A percentile compares a stretch with the other conserved stretches of the same genome.
These are phyloP conservation scores for Aspergillus brunneoviolaceus DNA, from an alignment of 2,329 filamentous ascomycete genomes.

Conservation along the genomic window DNA sequence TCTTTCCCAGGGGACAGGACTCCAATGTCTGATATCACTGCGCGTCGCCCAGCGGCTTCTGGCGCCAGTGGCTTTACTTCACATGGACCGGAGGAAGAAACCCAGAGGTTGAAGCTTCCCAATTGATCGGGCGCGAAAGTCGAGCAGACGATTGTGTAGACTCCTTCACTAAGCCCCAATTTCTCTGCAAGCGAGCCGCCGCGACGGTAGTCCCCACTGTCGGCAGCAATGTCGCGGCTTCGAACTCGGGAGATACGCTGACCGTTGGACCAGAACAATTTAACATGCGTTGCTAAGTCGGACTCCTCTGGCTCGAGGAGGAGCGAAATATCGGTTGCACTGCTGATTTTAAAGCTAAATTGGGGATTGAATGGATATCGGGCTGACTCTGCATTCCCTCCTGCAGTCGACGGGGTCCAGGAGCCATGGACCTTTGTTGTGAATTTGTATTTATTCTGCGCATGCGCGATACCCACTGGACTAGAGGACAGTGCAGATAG, in stretches of 20 bases:
- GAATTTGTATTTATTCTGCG: constrained; percentile 60
- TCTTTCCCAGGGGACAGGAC: constrained; percentile 56
- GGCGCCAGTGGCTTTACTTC: constrained; percentile 62
- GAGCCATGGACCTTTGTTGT: constrained; percentile 60
- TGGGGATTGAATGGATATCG: constrained; percentile 86
- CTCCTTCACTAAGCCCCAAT: constrained; percentile 62
- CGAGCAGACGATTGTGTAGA: constrained; percentile 85
- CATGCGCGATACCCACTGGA: constrained; percentile 61
- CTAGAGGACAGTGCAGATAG: constrained; percentile 75
- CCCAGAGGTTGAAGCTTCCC: constrained; percentile 70
- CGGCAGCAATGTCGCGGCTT: constrained; percentile 73
- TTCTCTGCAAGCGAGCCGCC: constrained; percentile 71
- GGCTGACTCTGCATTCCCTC: constrained; percentile 75
- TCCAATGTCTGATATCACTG: constrained; percentile 47
- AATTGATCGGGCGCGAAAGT: constrained; percentile 82
- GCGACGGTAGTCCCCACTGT: constrained; percentile 85
- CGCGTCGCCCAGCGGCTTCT: constrained; percentile 73
- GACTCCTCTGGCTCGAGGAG: constrained; percentile 67
- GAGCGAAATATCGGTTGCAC: constrained; percentile 64
- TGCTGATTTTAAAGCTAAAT: constrained; percentile 64
- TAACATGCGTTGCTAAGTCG: constrained; percentile 77
- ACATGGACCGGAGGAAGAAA: constrained; percentile 62
- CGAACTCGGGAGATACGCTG: constrained; percentile 67
- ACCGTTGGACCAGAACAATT: constrained; percentile 75
- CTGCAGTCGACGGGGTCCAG: constrained; percentile 79